These are phyloP conservation scores for Chytridiales sp. DNA, from an alignment of 371 early-diverging fungal genomes.

Conservation along the genomic window DNA sequence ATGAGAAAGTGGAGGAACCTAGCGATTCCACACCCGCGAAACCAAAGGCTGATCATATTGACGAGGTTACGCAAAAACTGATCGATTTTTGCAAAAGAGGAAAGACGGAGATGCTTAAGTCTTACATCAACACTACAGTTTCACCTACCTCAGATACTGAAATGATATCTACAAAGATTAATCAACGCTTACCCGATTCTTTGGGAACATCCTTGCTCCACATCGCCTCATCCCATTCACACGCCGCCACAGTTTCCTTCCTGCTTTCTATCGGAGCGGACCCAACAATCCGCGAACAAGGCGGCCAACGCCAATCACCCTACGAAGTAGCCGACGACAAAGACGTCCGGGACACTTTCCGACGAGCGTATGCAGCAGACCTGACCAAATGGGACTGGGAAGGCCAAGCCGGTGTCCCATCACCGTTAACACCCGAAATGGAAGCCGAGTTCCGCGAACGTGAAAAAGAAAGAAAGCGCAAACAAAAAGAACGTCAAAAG, in stretches of 20 bases:
- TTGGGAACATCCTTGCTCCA: conserved; percentile 55
- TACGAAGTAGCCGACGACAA: conserved; percentile 80
- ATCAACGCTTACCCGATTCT: neutral
- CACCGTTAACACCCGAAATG: conserved; percentile 73
- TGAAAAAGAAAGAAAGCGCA: conserved; percentile 62
- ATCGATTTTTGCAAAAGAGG: conserved; percentile 36
- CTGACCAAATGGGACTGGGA: conserved; percentile 68
- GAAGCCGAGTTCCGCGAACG: conserved; percentile 61
- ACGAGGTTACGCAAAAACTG: conserved; percentile 16
- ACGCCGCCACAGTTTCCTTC: conserved; percentile 56
- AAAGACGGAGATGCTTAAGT: conserved; percentile 30
- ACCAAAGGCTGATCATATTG: conserved; percentile 2
- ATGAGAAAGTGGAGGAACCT: conserved; percentile 35
- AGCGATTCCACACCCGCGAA: conserved; percentile 2
- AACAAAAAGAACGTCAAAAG: conserved; percentile 46
- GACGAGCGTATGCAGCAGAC: conserved; percentile 64
- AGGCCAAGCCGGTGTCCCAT: conserved; percentile 66
- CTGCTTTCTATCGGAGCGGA: conserved; percentile 76
- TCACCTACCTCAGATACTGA: too few species aligned
- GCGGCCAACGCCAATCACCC: conserved; percentile 51
- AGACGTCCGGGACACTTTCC: conserved; percentile 74
- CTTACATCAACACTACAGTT: conserved; percentile 10
- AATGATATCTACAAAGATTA: neutral
- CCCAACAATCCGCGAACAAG: conserved; percentile 62
- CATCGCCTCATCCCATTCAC: conserved; percentile 46